phyloP scores from a whole-genome alignment of 2,329 filamentous ascomycete genomes.

The Colletotrichum euphorbiae region DNA sequence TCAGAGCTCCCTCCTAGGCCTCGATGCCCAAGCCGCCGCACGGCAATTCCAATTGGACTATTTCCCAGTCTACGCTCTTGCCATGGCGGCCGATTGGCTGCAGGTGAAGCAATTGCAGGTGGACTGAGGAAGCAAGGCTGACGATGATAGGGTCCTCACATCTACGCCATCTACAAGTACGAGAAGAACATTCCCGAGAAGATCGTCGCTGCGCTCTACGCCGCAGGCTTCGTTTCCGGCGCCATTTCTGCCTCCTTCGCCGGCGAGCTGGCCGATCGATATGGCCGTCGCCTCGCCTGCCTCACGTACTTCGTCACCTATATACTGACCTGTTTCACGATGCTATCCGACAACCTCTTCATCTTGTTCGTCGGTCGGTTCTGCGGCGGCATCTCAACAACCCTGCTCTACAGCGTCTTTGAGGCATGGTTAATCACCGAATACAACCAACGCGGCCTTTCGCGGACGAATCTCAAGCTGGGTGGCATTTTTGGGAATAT shows the following conservation, averaged over 20 bases:
- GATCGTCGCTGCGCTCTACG: slow-evolving; percentile 58
- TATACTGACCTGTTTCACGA: slow-evolving; percentile 62
- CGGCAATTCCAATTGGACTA: slow-evolving; percentile 43
- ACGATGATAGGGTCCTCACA: slow-evolving; percentile 55
- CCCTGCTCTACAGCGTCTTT: slow-evolving; percentile 68
- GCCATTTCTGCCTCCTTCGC: slow-evolving; percentile 57
- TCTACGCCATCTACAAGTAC: slow-evolving; percentile 65
- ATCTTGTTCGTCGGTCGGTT: slow-evolving; percentile 66
- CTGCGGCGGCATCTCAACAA: slow-evolving; percentile 66
- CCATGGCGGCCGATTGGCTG: slow-evolving; percentile 50
- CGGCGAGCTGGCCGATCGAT: slow-evolving; percentile 54
- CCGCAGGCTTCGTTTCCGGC: slow-evolving; percentile 61
- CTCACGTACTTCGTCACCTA: slow-evolving; percentile 66
- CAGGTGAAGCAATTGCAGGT: slow-evolving; percentile 42
- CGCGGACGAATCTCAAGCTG: slow-evolving; percentile 55
- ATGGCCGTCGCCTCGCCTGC: slow-evolving; percentile 63
- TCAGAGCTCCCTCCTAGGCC: slow-evolving; percentile 21
- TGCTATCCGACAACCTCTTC: slow-evolving; percentile 55
- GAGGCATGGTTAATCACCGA: slow-evolving; percentile 72
- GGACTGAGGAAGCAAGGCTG: background rate
- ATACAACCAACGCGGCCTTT: slow-evolving; percentile 60
- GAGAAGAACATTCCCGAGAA: slow-evolving; percentile 59
- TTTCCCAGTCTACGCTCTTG: slow-evolving; percentile 46
- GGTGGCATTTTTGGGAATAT: slow-evolving; percentile 64
- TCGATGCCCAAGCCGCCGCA: slow-evolving; percentile 32